phyloP scores from a whole-genome alignment of 306 rosid species.

The Hylodesmum podocarpum region DNA sequence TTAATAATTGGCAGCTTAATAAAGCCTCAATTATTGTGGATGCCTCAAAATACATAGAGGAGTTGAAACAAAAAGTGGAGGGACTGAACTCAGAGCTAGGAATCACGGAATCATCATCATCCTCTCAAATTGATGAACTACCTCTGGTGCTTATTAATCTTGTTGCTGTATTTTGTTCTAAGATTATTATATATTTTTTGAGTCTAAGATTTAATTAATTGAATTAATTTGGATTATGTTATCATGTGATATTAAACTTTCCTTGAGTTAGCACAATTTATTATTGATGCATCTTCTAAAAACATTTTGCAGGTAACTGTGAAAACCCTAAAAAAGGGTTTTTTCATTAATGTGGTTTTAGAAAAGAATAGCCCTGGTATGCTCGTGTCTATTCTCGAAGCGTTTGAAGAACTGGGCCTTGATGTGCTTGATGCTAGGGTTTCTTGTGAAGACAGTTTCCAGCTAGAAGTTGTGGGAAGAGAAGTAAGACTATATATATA shows the following conservation, averaged over 20 bases:
- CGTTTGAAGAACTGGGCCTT: slow-evolving; percentile 75
- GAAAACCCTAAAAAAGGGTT: slow-evolving; percentile 71
- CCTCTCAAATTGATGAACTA: slow-evolving; percentile 33
- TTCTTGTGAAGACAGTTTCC: slow-evolving; percentile 82
- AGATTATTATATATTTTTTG: background rate
- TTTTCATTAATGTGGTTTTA: slow-evolving; percentile 61
- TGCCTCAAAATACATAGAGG: slow-evolving; percentile 64
- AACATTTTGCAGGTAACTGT: slow-evolving; percentile 61
- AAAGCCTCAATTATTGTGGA: slow-evolving; percentile 69
- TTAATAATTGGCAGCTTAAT: slow-evolving; percentile 21
- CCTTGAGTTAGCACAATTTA: background rate
- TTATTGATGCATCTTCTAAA: background rate
- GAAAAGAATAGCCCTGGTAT: slow-evolving; percentile 71
- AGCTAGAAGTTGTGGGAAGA: slow-evolving; percentile 76
- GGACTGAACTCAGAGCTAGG: slow-evolving; percentile 49
- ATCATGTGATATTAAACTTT: too few species aligned
- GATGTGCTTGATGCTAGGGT: slow-evolving; percentile 91
- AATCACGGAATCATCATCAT: slow-evolving; percentile 37
- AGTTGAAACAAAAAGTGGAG: slow-evolving; percentile 64
- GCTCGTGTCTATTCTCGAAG: slow-evolving; percentile 70
- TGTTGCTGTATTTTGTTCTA: background rate
- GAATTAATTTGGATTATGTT: background rate
- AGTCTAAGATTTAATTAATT: background rate
- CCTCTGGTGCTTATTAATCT: slow-evolving; percentile 45
- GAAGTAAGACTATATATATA: slow-evolving; percentile 51